Base-by-base conservation (phyloP, 2,329 filamentous ascomycete species). In the Apiospora phragmitis region DNA sequence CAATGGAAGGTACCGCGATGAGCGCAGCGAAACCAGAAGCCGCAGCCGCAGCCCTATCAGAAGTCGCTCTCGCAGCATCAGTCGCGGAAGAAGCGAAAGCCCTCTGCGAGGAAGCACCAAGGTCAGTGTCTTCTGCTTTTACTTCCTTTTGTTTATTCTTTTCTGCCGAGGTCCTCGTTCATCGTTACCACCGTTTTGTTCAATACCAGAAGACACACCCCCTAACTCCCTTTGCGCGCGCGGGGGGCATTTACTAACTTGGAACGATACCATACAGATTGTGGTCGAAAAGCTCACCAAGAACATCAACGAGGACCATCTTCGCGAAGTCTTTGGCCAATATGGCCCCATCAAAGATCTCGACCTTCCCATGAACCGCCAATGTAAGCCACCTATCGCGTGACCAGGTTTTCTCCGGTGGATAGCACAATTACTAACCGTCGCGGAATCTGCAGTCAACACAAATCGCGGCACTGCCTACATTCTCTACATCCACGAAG, bases 251-350 rank as follows among this genome's bases (percentile, higher is more conserved):
- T 42, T 67, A 62, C 67, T 71, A 38, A 69, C 67, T 16, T 14
- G 32, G 43, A 65, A 49, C 9, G 8, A 51, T n/a, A 55, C 7
- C 16, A 35, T 51, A 14, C 76, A 98, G 93, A 95, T 99, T 79
- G 94, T 99, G 24, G 93, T 99, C 65, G 96, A 99, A 82, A 95
- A 97, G 73, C 87, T 99, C 78, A 97, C 95, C 4, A 97, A 97
- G 81, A 98, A 97, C 78, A 92, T 99, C 76, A 97, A 93, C 71
- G 93, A 95, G 80, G 89, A 89, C 24, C 96, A 99, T 77, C 85
- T 99, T 8, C 89, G 90, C 75, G 96, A 99, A 80, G 97, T 99
- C 72, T 99, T 99, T 79, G 92, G 93, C 67, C 88, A 89, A 47
- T 99, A 96, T 79, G 96, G 96, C 68, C 87, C 88, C 26, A 97